Evolutionary conservation across 2,329 filamentous ascomycete genomes (phyloP), one percentile per base, ranked within the genome.

Genomic region (Epichloe festucae): DNA sequence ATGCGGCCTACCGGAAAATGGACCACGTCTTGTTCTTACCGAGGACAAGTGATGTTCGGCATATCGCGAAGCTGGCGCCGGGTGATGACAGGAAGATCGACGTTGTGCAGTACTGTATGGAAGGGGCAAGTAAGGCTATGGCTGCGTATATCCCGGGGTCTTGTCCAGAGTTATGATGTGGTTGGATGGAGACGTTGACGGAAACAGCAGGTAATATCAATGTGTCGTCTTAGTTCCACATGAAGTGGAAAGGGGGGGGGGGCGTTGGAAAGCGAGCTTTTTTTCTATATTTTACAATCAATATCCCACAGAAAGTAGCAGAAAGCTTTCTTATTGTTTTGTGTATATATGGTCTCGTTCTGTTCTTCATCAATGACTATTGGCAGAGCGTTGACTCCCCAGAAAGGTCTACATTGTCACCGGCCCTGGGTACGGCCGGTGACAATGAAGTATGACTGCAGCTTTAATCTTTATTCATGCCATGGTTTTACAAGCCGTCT

Each of bases 91-190:
- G 65, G 23, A 86, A 85, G 68, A 73, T 88, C 17, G 80, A 85
- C 44, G 82, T 91, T 27, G 80, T 87, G 47, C 93, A 98, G 70
- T 97, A 97, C 65, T 95, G 90, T 63, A 87, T 95, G 71, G 77
- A 86, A 59, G 89, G 89, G 12, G 87, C 87, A 6, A 96, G 90
- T 67, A 96, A 96, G 69, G 86, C 84, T 50, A 67, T 84, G 65
- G 79, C 82, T n/a, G 79, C 76, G 34, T 84, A 81, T 59, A 70
- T 83, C 21, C 77, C 78, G 4, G 60, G 5, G 4, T 59, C 14
- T 3, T 19, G 5, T 2, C 10, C 52, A 38, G 8, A 23, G 17
- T 19, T 31, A 34, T 34, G 10, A 53, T 38, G 10, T 23, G 6
- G 14, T 23, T 12, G 7, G 3, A 41, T 12, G 23, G n/a, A 11